Conservation (phyloP, 495 filamentous ascomycete species). For the Daldinia childiae region DNA sequence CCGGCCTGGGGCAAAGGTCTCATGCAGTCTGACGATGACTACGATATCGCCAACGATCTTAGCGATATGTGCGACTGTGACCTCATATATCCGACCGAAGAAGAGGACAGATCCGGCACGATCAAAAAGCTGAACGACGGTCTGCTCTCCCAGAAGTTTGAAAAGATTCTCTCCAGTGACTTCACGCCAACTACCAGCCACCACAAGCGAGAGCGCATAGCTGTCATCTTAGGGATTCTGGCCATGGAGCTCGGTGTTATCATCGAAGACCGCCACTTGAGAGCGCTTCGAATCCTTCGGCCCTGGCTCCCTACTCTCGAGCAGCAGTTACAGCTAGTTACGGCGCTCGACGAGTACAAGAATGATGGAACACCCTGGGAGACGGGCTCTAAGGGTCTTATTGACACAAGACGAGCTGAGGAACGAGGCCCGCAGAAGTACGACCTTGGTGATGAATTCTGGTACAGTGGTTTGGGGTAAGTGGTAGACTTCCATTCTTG, state of each 20-base stretch:
- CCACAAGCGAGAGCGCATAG: conserved; percentile 34
- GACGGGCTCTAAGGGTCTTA: conserved; percentile 22
- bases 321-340: conserved; percentile 37
- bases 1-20: conserved; percentile 37
- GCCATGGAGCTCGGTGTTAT: conserved; percentile 28
- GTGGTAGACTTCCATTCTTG: background rate
- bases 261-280: conserved; percentile 22
- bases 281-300: conserved; percentile 25
- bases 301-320: conserved; percentile 35
- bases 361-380: conserved; percentile 40
- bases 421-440: background rate
- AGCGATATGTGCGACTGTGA: conserved; percentile 16
- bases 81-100: conserved; percentile 7
- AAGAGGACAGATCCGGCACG: background rate
- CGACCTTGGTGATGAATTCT: conserved; percentile 30
- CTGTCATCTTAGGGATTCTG: conserved; percentile 31
- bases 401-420: background rate
- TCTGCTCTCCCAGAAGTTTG: conserved; percentile 24
- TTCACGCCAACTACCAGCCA: conserved; percentile 14
- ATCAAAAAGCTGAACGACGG: conserved; percentile 25
- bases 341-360: conserved; percentile 37
- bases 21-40: conserved; percentile 37
- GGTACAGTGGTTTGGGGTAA: conserved; percentile 40
- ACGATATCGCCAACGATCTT: conserved; percentile 25
- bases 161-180: conserved; percentile 19